These are phyloP conservation scores for Pugionium cornutum DNA, from an alignment of 345 rosid species.

Conservation along the genomic window DNA sequence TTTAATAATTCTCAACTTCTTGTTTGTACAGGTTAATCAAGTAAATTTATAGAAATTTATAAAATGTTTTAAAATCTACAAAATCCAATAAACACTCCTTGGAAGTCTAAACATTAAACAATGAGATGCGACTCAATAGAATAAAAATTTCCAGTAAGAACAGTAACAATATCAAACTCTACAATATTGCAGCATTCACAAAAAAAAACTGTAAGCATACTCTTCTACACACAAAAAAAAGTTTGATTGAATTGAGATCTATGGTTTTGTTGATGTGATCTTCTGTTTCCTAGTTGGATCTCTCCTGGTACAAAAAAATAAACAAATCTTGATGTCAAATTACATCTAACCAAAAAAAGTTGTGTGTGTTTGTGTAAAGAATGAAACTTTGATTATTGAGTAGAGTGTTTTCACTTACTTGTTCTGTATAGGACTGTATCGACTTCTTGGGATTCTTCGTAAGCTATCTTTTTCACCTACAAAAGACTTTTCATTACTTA, in stretches of 20 bases:
- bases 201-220: slow-evolving; percentile 3
- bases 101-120: slow-evolving; percentile 14
- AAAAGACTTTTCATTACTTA: slow-evolving; percentile 9
- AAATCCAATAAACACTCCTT: slow-evolving; percentile 27
- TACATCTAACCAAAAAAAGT: neutral
- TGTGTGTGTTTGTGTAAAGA: neutral
- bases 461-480: slow-evolving; percentile 25
- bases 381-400: neutral
- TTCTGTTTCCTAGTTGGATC: slow-evolving; percentile 36
- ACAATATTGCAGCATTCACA: slow-evolving; percentile 21
- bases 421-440: slow-evolving; percentile 39
- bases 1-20: too few relatives aligned
- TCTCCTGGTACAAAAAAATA: slow-evolving; percentile 32
- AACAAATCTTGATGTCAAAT: slow-evolving; percentile 21
- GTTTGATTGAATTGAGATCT: slow-evolving; percentile 1
- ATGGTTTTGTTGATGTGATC: slow-evolving; percentile 34
- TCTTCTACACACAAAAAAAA: slow-evolving; percentile 8
- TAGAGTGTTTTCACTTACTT: slow-evolving; percentile 25
- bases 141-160: slow-evolving; percentile 16
- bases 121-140: slow-evolving; percentile 1
- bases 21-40: too few relatives aligned
- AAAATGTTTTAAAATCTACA: neutral
- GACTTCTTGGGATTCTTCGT: slow-evolving; percentile 25
- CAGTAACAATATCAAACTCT: slow-evolving; percentile 20
- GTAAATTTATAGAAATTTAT: too few relatives aligned